phyloP scores from a whole-genome alignment of 1,284 basidiomycete genomes.

The Leccinum solheimii region DNA sequence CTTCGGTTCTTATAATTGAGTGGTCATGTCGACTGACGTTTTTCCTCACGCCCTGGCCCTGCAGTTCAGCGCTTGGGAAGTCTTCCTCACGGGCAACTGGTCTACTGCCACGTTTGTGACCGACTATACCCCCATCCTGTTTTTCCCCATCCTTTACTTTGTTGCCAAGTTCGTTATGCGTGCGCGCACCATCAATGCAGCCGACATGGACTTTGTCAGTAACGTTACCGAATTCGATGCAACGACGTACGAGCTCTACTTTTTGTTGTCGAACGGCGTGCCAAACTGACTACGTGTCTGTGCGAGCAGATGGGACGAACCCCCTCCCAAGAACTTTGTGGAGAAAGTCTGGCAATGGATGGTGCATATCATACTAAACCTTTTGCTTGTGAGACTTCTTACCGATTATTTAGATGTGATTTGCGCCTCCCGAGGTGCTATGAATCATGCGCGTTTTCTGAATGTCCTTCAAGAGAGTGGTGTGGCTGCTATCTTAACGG shows the following conservation, averaged over 20 bases:
- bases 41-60: neutral
- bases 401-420: neutral
- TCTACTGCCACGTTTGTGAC: constrained; percentile 40
- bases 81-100: constrained; percentile 43
- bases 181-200: constrained; percentile 36
- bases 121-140: constrained; percentile 57
- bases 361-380: neutral
- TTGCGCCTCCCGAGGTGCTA: neutral
- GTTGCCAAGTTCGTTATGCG: constrained; percentile 43
- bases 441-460: neutral
- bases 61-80: constrained; percentile 41
- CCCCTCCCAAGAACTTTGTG: neutral
- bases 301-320: neutral
- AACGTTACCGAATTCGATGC: constrained; percentile 54
- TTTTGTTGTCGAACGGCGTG: neutral
- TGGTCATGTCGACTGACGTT: neutral
- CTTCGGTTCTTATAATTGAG: neutral
- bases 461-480: neutral
- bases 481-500: neutral
- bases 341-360: neutral
- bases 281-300: neutral
- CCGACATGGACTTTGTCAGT: constrained; percentile 61
- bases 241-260: constrained; percentile 36
- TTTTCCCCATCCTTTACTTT: constrained; percentile 61
- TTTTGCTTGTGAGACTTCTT: neutral